Conservation (phyloP, 495 filamentous ascomycete species). For the Daldinia concentrica region DNA sequence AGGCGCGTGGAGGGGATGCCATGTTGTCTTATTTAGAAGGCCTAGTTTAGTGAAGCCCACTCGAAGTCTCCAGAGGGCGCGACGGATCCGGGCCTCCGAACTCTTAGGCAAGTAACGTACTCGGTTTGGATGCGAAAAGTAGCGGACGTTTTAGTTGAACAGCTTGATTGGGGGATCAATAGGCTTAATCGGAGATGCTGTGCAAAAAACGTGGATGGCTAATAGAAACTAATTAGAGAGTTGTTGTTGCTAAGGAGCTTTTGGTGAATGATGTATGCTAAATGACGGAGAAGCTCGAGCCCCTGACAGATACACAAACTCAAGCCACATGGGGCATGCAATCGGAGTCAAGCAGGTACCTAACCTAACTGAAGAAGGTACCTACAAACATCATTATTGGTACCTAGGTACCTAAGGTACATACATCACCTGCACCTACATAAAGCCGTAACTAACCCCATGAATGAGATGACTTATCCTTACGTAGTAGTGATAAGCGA, state of each 20-base stretch:
- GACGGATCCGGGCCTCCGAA: conserved; percentile 20
- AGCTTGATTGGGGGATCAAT: background rate
- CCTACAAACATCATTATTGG: background rate
- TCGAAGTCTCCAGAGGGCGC: conserved; percentile 4
- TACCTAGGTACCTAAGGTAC: no score
- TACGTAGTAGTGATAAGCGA: background rate
- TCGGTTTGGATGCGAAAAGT: background rate
- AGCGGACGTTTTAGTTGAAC: background rate
- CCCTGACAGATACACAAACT: background rate
- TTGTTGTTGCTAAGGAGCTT: background rate
- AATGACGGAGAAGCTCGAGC: background rate
- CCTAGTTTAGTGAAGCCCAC: conserved; percentile 27
- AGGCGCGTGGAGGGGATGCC: conserved; percentile 67
- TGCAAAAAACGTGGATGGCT: background rate
- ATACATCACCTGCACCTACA: no score
- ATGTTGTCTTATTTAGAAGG: conserved; percentile 50
- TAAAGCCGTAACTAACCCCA: no score
- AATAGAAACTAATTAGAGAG: background rate
- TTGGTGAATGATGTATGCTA: background rate
- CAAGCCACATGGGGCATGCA: background rate
- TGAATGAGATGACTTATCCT: background rate
- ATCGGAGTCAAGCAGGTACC: no score
- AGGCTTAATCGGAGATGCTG: background rate
- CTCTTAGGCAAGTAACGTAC: conserved; percentile 1
- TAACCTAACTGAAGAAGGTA: background rate